phyloP scores from a whole-genome alignment of 495 filamentous ascomycete species.

The Trichoderma asperelloides region DNA sequence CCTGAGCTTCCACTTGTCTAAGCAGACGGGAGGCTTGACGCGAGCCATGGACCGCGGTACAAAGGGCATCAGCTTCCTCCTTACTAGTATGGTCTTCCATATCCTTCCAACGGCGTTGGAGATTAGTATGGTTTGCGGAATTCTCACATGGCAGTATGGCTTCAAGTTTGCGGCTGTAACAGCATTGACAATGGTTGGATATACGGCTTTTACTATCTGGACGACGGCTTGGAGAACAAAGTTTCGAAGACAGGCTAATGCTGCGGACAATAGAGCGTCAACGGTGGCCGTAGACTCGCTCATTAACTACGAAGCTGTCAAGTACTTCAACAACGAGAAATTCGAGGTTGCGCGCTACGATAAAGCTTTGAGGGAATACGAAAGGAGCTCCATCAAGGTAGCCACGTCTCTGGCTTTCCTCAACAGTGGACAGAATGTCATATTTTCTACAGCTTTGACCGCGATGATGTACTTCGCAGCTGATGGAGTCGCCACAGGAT shows the following conservation, averaged over 20 bases:
- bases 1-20: slow-evolving; percentile 84
- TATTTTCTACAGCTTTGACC: slow-evolving; percentile 89
- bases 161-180: slow-evolving; percentile 87
- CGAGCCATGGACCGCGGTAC: slow-evolving; percentile 94
- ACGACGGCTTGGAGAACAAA: slow-evolving; percentile 96
- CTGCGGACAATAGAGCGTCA: slow-evolving; percentile 88
- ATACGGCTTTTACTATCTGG: slow-evolving; percentile 87
- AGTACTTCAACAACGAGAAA: slow-evolving; percentile 98
- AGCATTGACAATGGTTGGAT: slow-evolving; percentile 80
- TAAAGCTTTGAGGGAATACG: slow-evolving; percentile 73
- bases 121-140: slow-evolving; percentile 91
- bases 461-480: slow-evolving; percentile 98
- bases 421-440: slow-evolving; percentile 97
- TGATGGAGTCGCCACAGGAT: slow-evolving; percentile 72
- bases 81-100: slow-evolving; percentile 98
- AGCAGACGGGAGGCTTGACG: slow-evolving; percentile 90
- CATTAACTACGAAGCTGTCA: slow-evolving; percentile 98
- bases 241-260: slow-evolving; percentile 89
- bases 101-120: slow-evolving; percentile 89
- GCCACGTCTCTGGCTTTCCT: slow-evolving; percentile 86
- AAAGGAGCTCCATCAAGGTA: slow-evolving; percentile 92
- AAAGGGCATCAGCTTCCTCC: slow-evolving; percentile 92
- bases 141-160: slow-evolving; percentile 89
- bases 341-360: slow-evolving; percentile 90
- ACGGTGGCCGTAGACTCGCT: slow-evolving; percentile 93